These are phyloP conservation scores for Lactifluus volemus DNA, from an alignment of 768 basidiomycete species.

Conservation along the genomic window DNA sequence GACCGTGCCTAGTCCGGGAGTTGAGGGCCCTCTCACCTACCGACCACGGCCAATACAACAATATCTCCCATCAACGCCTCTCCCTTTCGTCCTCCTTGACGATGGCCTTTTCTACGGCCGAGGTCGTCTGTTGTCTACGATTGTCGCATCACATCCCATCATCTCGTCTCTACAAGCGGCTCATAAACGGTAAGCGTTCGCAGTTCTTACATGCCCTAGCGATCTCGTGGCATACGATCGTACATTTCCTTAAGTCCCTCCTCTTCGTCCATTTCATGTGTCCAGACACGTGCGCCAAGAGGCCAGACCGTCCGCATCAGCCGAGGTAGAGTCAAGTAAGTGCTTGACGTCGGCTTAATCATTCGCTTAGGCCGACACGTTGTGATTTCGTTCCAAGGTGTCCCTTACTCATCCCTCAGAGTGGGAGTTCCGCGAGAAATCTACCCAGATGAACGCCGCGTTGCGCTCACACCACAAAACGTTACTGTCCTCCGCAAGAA, in stretches of 20 bases:
- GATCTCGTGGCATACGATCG: background rate
- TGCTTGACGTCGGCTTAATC: background rate
- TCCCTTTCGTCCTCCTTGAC: conserved; percentile 1
- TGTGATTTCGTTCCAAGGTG: conserved; percentile 27
- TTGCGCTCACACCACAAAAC: conserved; percentile 76
- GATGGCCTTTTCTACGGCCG: conserved; percentile 13
- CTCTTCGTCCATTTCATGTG: conserved; percentile 9
- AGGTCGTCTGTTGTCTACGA: conserved; percentile 2
- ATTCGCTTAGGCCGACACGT: background rate
- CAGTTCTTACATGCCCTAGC: background rate
- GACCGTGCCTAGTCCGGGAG: background rate
- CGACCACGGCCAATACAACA: conserved; percentile 1
- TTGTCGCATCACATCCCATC: background rate
- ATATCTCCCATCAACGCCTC: background rate
- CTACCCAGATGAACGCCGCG: conserved; percentile 71
- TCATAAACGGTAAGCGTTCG: background rate
- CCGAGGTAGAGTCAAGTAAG: conserved; percentile 12
- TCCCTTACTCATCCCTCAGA: conserved; percentile 61
- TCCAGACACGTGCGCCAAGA: conserved; percentile 6
- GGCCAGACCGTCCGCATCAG: background rate
- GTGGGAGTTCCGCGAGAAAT: conserved; percentile 73
- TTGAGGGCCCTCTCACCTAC: background rate
- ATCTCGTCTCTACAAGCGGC: background rate
- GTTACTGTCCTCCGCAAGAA: conserved; percentile 70
- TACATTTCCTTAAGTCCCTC: background rate